Percentiles rank a stretch among this genome's conserved stretches.
These are phyloP conservation scores for Jamesozyma gamospora DNA, from an alignment of 805 yeast species.

Conservation along the genomic window DNA sequence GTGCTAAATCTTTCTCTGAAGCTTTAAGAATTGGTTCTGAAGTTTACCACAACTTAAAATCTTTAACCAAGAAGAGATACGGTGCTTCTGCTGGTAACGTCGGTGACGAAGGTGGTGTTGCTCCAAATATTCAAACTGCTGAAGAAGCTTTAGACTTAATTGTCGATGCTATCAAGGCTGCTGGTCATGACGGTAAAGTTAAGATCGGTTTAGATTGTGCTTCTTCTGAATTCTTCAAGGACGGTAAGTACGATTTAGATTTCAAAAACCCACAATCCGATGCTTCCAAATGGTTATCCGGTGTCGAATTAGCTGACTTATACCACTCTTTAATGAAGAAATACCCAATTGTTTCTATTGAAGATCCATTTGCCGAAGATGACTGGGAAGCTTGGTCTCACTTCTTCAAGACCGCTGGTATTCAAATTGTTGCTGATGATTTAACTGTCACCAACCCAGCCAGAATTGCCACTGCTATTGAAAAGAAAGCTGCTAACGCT, in stretches of 20 bases:
- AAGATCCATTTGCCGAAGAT: constrained; percentile 99
- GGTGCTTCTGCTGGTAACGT: constrained; percentile 99
- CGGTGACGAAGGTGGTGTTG: constrained; percentile 99
- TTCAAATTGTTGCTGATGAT: constrained; percentile 96
- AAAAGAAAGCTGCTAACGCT: constrained; percentile 91
- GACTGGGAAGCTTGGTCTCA: constrained; percentile 98
- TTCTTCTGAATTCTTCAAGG: constrained; percentile 94
- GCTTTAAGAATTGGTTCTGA: constrained; percentile 95
- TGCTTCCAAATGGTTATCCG: constrained; percentile 81
- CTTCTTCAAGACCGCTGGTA: constrained; percentile 64
- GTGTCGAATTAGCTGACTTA: constrained; percentile 75
- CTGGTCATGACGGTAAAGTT: constrained; percentile 93
- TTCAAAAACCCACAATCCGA: constrained; percentile 96
- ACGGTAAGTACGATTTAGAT: constrained; percentile 95
- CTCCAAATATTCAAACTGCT: constrained; percentile 92
- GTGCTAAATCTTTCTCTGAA: constrained; percentile 83
- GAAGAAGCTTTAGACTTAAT: constrained; percentile 96
- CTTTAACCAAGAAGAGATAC: constrained; percentile 86
- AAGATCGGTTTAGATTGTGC: constrained; percentile 93
- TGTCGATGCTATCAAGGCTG: constrained; percentile 75
- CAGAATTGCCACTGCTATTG: constrained; percentile 92
- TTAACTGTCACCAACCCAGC: constrained; percentile 96
- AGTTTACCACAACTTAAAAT: constrained; percentile 94
- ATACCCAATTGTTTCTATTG: constrained; percentile 96
- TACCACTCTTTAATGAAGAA: constrained; percentile 71